Base-by-base conservation (phyloP, 176 grass and related monocot genomes). In the Miscanthus lutarioriparius region DNA sequence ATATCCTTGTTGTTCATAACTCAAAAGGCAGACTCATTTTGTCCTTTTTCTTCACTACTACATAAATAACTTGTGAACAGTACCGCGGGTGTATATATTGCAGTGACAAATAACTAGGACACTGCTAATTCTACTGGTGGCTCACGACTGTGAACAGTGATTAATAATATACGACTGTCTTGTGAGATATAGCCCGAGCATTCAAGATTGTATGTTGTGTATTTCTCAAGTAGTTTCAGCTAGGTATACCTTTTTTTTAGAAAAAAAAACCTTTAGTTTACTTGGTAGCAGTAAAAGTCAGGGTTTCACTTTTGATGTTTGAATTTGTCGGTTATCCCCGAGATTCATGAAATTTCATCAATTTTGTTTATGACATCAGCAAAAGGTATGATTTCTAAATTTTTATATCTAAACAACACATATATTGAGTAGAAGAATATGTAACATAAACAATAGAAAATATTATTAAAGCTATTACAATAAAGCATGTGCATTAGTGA, bases 31-130 rank as follows among this genome's bases (percentile, higher is more conserved):
- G 15, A 66, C 75, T 67, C 28, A 15, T 69, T 68, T 49, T 48
- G 58, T 22, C 39, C 33, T 74, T 64, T 64, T 87, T 28, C 20
- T 87, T 85, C 6, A 22, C 59, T 58, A 72, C 82, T n/a, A 58
- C 20, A 58, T 58, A 58, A 58, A 72, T 82, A 88, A 75, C n/a
- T 68, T 67, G 37, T 63, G 75, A 79, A 86, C 45, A 64, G 22
- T 87, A 75, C n/a, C 61, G 48, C 12, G n/a, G 6, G 27, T 83
- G 67, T 83, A 62, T 72, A 83, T 68, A 38, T 75, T 77, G 70
- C 79, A 62, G 79, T 77, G 86, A 81, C 12, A 61, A 58, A 86
- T 49, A 72, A 62, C 22, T 76, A 47, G 26, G 45, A 87, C 85
- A 61, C 79, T 81, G 78, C 78, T 75, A 73, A 49, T 67, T 49